Conservation (phyloP, 1,284 basidiomycete genomes). For the Ceratobasidium sp. region DNA sequence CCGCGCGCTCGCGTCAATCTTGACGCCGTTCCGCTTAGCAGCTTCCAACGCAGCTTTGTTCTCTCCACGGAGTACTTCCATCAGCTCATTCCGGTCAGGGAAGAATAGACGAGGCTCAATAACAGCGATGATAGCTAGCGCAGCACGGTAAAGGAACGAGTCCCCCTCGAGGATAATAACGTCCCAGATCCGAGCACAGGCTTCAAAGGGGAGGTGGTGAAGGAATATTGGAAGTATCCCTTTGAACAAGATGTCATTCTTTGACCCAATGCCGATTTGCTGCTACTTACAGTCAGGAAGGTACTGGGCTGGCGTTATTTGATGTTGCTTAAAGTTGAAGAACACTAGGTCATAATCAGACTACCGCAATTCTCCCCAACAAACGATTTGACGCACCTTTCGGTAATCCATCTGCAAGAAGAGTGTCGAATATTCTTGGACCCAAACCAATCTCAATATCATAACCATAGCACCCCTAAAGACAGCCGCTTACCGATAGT, state of each 20-base stretch:
- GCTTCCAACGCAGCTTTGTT: slow-evolving; percentile 85
- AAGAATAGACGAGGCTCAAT: slow-evolving; percentile 88
- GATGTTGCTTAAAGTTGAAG: slow-evolving; percentile 94
- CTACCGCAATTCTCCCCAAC: slow-evolving; percentile 3
- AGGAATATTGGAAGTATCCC: slow-evolving; percentile 87
- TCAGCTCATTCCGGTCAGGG: slow-evolving; percentile 76
- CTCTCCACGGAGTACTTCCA: slow-evolving; percentile 69
- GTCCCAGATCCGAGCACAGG: slow-evolving; percentile 88
- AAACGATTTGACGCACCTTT: slow-evolving; percentile 65
- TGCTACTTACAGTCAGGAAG: slow-evolving; percentile 57
- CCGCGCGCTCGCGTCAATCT: slow-evolving; percentile 53
- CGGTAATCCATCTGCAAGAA: slow-evolving; percentile 92
- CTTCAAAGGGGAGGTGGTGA: slow-evolving; percentile 87
- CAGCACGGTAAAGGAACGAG: slow-evolving; percentile 82
- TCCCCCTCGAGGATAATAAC: slow-evolving; percentile 88
- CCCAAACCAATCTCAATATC: slow-evolving; percentile 38
- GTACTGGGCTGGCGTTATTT: slow-evolving; percentile 80
- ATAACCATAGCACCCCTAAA: slow-evolving; percentile 50
- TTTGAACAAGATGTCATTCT: slow-evolving; percentile 47
- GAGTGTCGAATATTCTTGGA: slow-evolving; percentile 86
- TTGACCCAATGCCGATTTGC: slow-evolving; percentile 41
- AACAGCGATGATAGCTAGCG: slow-evolving; percentile 82
- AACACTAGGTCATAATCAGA: slow-evolving; percentile 64
- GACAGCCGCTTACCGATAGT: slow-evolving; percentile 57
- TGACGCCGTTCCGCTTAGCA: slow-evolving; percentile 67